Evolutionary conservation across 2,329 filamentous ascomycete species (phyloP).

Genomic region (Cladosporium sp.): DNA sequence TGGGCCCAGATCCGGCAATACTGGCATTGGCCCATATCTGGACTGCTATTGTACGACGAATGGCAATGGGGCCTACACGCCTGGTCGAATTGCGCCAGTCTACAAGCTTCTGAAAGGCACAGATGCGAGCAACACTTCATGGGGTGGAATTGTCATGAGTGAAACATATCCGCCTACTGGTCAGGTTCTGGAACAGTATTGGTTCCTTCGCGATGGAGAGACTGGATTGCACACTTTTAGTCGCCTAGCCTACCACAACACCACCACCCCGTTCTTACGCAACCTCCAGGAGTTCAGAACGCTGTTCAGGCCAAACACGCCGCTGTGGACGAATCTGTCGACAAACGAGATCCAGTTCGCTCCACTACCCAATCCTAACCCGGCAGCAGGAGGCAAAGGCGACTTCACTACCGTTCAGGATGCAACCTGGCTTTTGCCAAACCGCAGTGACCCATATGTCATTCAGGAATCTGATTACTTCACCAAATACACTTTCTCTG

Average conservation of each 20-base stretch:
- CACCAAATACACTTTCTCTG: conserved; percentile 65
- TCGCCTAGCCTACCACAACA: conserved; percentile 61
- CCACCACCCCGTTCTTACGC: conserved; percentile 55
- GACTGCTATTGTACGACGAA: conserved; percentile 60
- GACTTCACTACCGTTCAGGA: conserved; percentile 55
- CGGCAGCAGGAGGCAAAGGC: conserved; percentile 42
- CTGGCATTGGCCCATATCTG: conserved; percentile 58
- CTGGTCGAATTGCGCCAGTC: conserved; percentile 51
- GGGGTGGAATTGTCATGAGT: conserved; percentile 60
- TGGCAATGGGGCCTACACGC: conserved; percentile 60
- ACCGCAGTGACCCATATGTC: conserved; percentile 56
- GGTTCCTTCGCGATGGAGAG: conserved; percentile 63
- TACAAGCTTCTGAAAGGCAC: conserved; percentile 55
- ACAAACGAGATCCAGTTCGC: conserved; percentile 58
- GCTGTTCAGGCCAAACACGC: conserved; percentile 59
- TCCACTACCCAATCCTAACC: conserved; percentile 51
- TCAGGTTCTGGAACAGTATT: conserved; percentile 63
- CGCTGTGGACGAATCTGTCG: conserved; percentile 63
- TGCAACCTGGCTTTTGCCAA: conserved; percentile 62
- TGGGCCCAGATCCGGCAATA: conserved; percentile 41
- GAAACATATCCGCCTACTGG: conserved; percentile 60
- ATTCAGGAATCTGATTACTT: conserved; percentile 61
- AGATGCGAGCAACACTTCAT: conserved; percentile 53
- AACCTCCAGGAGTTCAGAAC: conserved; percentile 63
- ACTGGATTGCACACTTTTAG: conserved; percentile 64